Evolutionary conservation across 805 yeast genomes (phyloP), one percentile per base, ranked within the genome.

Genomic region (Hanseniaspora valbyensis): DNA sequence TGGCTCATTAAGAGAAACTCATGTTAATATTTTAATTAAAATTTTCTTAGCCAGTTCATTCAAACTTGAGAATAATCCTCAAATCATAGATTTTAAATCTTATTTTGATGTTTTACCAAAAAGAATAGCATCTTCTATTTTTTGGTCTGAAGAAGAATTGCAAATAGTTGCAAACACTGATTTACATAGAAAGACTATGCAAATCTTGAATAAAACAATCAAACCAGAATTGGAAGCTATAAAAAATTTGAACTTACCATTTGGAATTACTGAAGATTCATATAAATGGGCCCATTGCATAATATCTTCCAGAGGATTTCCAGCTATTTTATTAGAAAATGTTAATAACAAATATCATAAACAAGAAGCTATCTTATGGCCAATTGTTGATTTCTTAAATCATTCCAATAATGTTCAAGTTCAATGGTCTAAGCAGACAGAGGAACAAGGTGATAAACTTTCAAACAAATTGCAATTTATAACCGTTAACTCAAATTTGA

Each of bases 251-350:
- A 42, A 61, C 58, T 26, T 56, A 56, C 18, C 62, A 63, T 42
- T 49, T 61, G n/a, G 36, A 64, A 49, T 66, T 63, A 58, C 78
- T 52, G 82, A 83, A 57, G 69, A 77, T 0, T 79, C 78, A 5
- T 88, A 80, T 60, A 59, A 82, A 4, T 89, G 96, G 95, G 78
- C 94, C 0, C 67, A 74, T 38, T 69, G 76, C 42, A 81, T 85
- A 13, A 72, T 84, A 55, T 73, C 79, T 10, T 80, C 95, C 1
- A 72, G 96, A 55, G 83, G 92, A 0, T 89, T 89, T 60, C 96
- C 96, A 1, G 73, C 76, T 44, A 64, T 84, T 36, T 59, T 87
- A n/a, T 55, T 78, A n/a, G 68, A 69, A 18, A 56, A 60, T 6
- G 12, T 5, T 5, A 55, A 61, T 1, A 58, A 56, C 0, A 61